Base-by-base conservation (phyloP, 1,284 basidiomycete species). In the Tilletiopsis washingtonensis region DNA sequence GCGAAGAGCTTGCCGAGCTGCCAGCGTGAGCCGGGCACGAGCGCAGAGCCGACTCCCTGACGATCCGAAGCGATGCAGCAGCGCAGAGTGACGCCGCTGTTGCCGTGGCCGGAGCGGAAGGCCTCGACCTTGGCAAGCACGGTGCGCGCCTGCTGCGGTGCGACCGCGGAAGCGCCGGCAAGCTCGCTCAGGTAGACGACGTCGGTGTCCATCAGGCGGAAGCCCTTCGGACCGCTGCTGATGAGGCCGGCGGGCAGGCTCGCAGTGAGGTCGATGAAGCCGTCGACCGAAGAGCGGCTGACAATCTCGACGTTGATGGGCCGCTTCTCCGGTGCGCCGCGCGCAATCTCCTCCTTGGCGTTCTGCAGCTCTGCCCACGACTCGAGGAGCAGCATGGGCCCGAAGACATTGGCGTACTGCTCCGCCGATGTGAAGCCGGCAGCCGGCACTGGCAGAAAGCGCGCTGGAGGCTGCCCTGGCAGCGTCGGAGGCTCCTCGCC, bases 331-430 rank as follows among this genome's bases (percentile, higher is more conserved):
- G 53, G 47, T 6, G 54, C 41, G 36, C 77, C 77, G 4, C 54
- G 53, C 7, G 67, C 64, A 47, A 83, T 81, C 50, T 86, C 82
- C 63, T 88, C 73, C 45, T 67, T 85, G 25, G 88, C 82, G 68
- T 88, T 81, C 29, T 77, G 69, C 49, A 97, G 80, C 67, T 96
- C 89, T 25, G 86, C 82, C 91, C 94, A 97, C 57, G 87, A 84
- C 75, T 98, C 94, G 53, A 88, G 78, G 26, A 91, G 76, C 21
- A 97, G 77, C n/a, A 98, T 78, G 1, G 94, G 90, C 60, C 89
- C 82, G 67, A 94, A 90, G 23, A 84, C 77, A 23, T 77, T 76
- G 37, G 81, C 79, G 74, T 94, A 98, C 26, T 90, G 81, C 4
- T 77, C 71, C 46, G 83, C 80, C 51, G 81, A 79, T 2, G 64